Percentiles rank a stretch among this genome's conserved stretches.
Conservation (phyloP, 2,329 filamentous ascomycete species). For the Fusarium sp. region DNA sequence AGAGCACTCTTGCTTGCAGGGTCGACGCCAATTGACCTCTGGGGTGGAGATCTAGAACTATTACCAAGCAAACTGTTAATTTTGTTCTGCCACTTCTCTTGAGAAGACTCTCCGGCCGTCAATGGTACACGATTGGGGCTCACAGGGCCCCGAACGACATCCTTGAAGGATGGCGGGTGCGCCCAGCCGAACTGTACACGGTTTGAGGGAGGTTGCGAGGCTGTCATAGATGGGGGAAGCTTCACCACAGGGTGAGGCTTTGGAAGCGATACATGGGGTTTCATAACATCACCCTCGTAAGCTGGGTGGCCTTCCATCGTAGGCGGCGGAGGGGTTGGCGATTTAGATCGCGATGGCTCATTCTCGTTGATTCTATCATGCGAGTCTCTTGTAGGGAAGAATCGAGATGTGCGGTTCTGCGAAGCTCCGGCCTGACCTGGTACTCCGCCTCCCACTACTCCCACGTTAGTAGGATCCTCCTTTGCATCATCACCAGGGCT, state of each 20-base stretch:
- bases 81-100: slow-evolving; percentile 77
- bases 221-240: slow-evolving; percentile 68
- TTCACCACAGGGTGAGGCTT: slow-evolving; percentile 79
- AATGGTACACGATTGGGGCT: slow-evolving; percentile 35
- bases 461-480: slow-evolving; percentile 42
- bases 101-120: slow-evolving; percentile 49
- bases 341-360: slow-evolving; percentile 58
- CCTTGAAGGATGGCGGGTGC: slow-evolving; percentile 46
- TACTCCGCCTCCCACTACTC: slow-evolving; percentile 44
- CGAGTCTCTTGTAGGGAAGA: slow-evolving; percentile 67
- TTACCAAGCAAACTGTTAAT: slow-evolving; percentile 79
- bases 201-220: slow-evolving; percentile 38
- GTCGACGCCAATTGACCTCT: slow-evolving; percentile 69
- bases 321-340: slow-evolving; percentile 77
- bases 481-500: slow-evolving; percentile 41
- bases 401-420: slow-evolving; percentile 64
- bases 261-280: slow-evolving; percentile 76
- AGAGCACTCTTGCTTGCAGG: slow-evolving; percentile 74
- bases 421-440: slow-evolving; percentile 49
- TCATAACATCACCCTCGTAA: slow-evolving; percentile 71
- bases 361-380: slow-evolving; percentile 52
- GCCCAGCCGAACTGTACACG: slow-evolving; percentile 49
- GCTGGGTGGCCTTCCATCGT: slow-evolving; percentile 76
- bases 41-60: slow-evolving; percentile 68
- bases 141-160: slow-evolving; percentile 38